Evolutionary conservation across 352 stramenopile species (phyloP).

Genomic region (Globisporangium rhizosaccharum): DNA sequence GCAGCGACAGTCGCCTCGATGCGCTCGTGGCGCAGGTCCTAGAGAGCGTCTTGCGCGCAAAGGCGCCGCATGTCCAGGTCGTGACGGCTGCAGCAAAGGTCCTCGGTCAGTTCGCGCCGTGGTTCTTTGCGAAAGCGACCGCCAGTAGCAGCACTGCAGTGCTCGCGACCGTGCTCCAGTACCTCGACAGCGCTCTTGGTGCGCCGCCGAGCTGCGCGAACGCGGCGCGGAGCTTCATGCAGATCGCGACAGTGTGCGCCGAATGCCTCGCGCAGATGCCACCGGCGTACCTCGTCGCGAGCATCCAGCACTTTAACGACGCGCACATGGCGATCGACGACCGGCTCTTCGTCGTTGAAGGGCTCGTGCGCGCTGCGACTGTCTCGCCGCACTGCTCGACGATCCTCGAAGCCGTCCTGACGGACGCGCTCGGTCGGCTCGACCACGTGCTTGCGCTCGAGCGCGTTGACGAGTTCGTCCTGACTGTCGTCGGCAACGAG

Average conservation of each 20-base stretch:
- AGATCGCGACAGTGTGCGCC: conserved; percentile 48
- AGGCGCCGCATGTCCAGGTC: conserved; percentile 32
- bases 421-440: conserved; percentile 41
- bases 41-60: conserved; percentile 25
- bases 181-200: conserved; percentile 43
- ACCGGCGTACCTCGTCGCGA: conserved; percentile 34
- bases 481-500: conserved; percentile 36
- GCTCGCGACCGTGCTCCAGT: conserved; percentile 41
- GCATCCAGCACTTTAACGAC: conserved; percentile 38
- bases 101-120: conserved; percentile 49
- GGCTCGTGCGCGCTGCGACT: conserved; percentile 45
- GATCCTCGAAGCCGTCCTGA: conserved; percentile 46
- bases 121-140: conserved; percentile 44
- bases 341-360: conserved; percentile 61
- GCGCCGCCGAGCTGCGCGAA: conserved; percentile 29
- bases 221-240: conserved; percentile 70
- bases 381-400: conserved; percentile 39
- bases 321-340: conserved; percentile 38
- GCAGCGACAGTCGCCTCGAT: conserved; percentile 24
- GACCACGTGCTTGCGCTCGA: conserved; percentile 30
- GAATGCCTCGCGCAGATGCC: conserved; percentile 39
- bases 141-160: conserved; percentile 28
- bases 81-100: conserved; percentile 41
- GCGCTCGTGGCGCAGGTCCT: conserved; percentile 42
- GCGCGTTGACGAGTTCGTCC: conserved; percentile 15